A percentile compares a stretch with the other conserved stretches of the same genome.
Evolutionary conservation across 768 basidiomycete species (phyloP).

Genomic region (Tylopilus cervinicoccineus): DNA sequence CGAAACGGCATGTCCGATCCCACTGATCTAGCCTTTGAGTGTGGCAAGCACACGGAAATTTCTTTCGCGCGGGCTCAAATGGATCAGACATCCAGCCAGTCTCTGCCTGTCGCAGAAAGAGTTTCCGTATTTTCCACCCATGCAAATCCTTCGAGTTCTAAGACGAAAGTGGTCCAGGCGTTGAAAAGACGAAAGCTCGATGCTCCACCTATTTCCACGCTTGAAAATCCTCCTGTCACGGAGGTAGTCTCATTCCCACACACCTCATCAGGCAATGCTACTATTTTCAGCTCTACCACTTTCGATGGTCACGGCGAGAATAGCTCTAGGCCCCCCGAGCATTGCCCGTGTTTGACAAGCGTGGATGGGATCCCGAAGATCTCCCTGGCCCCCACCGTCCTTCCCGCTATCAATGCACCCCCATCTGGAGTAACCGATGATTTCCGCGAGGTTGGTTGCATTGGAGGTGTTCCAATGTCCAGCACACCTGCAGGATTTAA

Average conservation of each 20-base stretch:
- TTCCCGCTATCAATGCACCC: background rate
- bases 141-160: background rate
- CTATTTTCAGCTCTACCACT: conserved; percentile 5
- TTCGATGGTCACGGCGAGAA: conserved; percentile 8
- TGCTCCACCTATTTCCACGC: background rate
- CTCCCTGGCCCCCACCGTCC: background rate
- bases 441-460: background rate
- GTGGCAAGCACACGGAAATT: background rate
- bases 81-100: conserved; percentile 1
- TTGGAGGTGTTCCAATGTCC: background rate
- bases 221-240: background rate
- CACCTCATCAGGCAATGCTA: background rate
- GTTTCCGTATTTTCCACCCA: background rate
- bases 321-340: background rate
- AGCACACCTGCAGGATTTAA: conserved; percentile 10
- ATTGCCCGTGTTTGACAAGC: background rate
- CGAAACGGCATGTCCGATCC: conserved; percentile 9
- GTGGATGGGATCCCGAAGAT: background rate
- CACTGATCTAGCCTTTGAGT: conserved; percentile 6
- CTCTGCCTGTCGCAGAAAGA: conserved; percentile 1
- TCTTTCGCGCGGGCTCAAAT: background rate
- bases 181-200: background rate
- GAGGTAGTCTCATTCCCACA: background rate
- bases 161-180: background rate
- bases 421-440: background rate